Percentiles rank a stretch among this genome's conserved stretches.
Conservation (phyloP, 176 grass and related monocot genomes). For the Hyparrhenia diplandra region DNA sequence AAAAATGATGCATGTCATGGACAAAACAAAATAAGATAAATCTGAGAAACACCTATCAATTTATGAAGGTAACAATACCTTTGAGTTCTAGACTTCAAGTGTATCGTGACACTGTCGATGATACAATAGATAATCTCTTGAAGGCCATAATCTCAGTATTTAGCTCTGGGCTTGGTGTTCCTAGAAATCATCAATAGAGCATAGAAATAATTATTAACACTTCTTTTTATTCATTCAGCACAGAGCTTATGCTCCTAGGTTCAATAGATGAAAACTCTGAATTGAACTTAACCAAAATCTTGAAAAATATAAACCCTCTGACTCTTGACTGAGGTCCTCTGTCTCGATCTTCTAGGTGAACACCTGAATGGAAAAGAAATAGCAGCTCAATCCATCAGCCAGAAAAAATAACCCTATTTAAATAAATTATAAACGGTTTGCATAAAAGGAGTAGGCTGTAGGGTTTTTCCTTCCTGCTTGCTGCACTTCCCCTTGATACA, state of each 20-base stretch:
- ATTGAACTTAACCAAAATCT: slow-evolving; percentile 81
- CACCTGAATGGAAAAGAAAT: slow-evolving; percentile 45
- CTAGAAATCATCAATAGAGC: slow-evolving; percentile 40
- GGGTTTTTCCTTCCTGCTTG: neutral
- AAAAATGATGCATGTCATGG: neutral
- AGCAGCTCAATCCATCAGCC: neutral
- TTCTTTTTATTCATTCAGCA: slow-evolving; percentile 24
- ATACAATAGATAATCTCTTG: slow-evolving; percentile 88
- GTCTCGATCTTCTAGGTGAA: slow-evolving; percentile 78
- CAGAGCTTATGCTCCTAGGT: neutral
- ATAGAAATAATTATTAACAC: slow-evolving; percentile 23
- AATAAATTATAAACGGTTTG: neutral
- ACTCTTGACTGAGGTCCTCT: slow-evolving; percentile 94
- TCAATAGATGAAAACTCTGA: neutral
- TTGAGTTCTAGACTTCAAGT: slow-evolving; percentile 98
- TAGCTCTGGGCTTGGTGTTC: slow-evolving; percentile 87
- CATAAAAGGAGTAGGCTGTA: neutral
- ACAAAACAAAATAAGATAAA: too few relatives aligned
- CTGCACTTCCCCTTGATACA: neutral
- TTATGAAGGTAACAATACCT: slow-evolving; percentile 45
- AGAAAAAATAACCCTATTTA: too few relatives aligned
- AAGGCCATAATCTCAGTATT: slow-evolving; percentile 81
- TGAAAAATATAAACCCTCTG: slow-evolving; percentile 97
- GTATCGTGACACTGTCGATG: slow-evolving; percentile 86
- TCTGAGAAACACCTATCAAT: neutral